Evolutionary conservation across 192 early-diverging fungal species (phyloP).

Genomic region (Paraglomus occultum): DNA sequence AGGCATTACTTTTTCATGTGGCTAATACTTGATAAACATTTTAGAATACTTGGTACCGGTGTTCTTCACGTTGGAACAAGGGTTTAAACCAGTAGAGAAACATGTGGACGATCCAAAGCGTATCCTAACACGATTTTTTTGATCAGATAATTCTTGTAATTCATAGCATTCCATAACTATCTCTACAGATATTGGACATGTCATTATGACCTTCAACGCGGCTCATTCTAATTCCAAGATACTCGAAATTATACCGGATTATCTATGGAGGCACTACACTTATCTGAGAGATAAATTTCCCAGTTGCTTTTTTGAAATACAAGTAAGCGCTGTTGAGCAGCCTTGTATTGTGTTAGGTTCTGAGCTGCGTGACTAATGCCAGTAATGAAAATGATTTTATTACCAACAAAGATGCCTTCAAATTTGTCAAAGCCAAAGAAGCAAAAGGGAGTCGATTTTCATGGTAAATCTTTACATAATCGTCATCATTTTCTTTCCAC

Average conservation of each 20-base stretch:
- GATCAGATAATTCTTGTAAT: neutral
- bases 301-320: conserved; percentile 60
- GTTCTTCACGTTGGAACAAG: conserved; percentile 18
- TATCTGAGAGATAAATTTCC: conserved; percentile 75
- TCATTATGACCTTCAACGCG: conserved; percentile 82
- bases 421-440: too few species aligned
- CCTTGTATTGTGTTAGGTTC: too few species aligned
- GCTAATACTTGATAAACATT: conserved; percentile 61
- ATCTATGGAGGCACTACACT: conserved; percentile 67
- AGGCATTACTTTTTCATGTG: conserved; percentile 36
- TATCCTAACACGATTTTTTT: neutral
- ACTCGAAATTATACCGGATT: conserved; percentile 65
- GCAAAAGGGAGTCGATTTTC: too few species aligned
- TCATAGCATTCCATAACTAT: neutral
- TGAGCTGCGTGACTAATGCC: too few species aligned
- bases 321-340: conserved; percentile 25
- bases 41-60: conserved; percentile 18
- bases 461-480: too few species aligned
- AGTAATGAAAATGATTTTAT: too few species aligned
- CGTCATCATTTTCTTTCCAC: too few species aligned
- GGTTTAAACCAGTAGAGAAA: conserved; percentile 15
- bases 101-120: conserved; percentile 15
- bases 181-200: conserved; percentile 64
- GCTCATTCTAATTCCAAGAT: conserved; percentile 46
- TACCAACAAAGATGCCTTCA: too few species aligned